These are phyloP conservation scores for Liquidambar formosana DNA, from an alignment of 164 flowering plant genomes.

Conservation along the genomic window DNA sequence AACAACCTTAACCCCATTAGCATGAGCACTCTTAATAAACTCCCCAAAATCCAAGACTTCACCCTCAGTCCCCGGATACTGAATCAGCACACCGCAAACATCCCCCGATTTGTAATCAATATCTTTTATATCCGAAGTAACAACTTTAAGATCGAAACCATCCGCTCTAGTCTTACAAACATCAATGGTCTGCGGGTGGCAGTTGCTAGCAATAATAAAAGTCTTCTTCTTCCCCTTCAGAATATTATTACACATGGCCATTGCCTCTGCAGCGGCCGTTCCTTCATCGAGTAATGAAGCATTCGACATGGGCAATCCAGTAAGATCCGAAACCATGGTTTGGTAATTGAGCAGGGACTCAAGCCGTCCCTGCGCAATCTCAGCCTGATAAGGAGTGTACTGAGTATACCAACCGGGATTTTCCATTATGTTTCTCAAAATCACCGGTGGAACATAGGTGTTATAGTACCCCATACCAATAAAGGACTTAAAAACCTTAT, in stretches of 20 bases:
- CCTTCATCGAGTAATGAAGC: conserved; percentile 96
- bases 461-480: conserved; percentile 98
- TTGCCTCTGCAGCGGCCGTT: conserved; percentile 98
- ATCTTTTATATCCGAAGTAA: conserved; percentile 65
- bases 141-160: conserved; percentile 84
- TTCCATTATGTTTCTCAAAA: conserved; percentile 93
- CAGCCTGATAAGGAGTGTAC: conserved; percentile 98
- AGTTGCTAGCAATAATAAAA: conserved; percentile 79
- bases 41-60: conserved; percentile 86
- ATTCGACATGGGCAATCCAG: conserved; percentile 97
- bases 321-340: conserved; percentile 86
- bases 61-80: conserved; percentile 97
- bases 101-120: conserved; percentile 77
- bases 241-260: conserved; percentile 97
- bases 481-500: conserved; percentile 78
- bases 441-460: conserved; percentile 82
- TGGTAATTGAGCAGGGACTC: conserved; percentile 90
- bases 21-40: conserved; percentile 86
- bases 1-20: conserved; percentile 94
- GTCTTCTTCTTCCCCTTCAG: conserved; percentile 83
- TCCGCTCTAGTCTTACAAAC: conserved; percentile 86
- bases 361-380: conserved; percentile 90
- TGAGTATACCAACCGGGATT: conserved; percentile 99
- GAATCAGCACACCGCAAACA: conserved; percentile 97
- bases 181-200: conserved; percentile 94